These are phyloP conservation scores for Chlamydomonas schloesseri DNA, from an alignment of 139 green algal genomes.

Conservation along the genomic window DNA sequence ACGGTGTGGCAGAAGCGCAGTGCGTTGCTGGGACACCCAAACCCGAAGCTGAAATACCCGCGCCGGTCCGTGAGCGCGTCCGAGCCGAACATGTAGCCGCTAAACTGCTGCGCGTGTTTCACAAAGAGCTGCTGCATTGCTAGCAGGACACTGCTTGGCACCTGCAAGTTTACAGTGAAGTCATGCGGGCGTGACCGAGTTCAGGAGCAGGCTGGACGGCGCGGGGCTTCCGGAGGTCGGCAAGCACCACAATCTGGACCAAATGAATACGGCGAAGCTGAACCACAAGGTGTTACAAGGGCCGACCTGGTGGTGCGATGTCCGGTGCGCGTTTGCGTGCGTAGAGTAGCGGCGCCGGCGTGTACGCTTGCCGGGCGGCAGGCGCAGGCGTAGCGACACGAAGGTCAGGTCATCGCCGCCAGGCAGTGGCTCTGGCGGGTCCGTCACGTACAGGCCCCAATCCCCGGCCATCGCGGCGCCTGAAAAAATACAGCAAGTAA, in stretches of 20 bases:
- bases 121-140: constrained; percentile 74
- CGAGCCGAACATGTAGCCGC: constrained; percentile 76
- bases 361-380: constrained; percentile 1
- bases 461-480: background rate
- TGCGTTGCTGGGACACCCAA: constrained; percentile 70
- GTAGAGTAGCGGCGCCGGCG: background rate
- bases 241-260: too few relatives aligned
- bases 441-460: constrained; percentile 38
- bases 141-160: constrained; percentile 24
- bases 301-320: background rate
- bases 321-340: background rate
- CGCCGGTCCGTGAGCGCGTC: constrained; percentile 15
- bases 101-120: constrained; percentile 79
- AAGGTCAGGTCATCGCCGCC: constrained; percentile 33
- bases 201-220: too few relatives aligned
- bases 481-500: background rate
- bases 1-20: constrained; percentile 81
- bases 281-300: too few relatives aligned
- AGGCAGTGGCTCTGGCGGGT: constrained; percentile 9
- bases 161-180: too few relatives aligned
- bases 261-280: too few relatives aligned
- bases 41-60: constrained; percentile 68
- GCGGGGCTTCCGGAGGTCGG: too few relatives aligned
- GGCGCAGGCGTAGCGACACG: constrained; percentile 41
- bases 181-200: too few relatives aligned